Conservation (phyloP, 352 stramenopile species). For the Pythium folliculosum region DNA sequence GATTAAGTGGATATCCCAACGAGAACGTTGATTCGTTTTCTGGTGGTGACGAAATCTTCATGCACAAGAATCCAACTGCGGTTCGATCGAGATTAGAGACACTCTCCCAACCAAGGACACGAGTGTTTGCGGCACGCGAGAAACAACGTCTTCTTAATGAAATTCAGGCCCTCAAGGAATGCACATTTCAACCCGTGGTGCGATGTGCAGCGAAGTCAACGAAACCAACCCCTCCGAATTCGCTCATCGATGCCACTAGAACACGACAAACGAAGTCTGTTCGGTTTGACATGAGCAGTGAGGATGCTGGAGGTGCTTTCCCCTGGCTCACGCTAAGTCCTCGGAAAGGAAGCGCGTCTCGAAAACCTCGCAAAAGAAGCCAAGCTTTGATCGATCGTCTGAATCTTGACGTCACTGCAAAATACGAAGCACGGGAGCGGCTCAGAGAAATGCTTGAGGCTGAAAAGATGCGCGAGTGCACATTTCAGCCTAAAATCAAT, state of each 20-base stretch:
- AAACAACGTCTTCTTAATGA: conserved; percentile 60
- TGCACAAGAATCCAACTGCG: neutral
- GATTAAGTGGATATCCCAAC: neutral
- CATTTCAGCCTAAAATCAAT: conserved; percentile 75
- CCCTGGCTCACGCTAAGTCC: conserved; percentile 68
- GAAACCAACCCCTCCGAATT: neutral
- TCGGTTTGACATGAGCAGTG: conserved; percentile 1
- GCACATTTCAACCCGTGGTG: conserved; percentile 57
- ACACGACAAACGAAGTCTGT: conserved; percentile 9
- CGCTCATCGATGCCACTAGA: neutral
- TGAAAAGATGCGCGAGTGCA: conserved; percentile 55
- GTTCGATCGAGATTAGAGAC: conserved; percentile 16
- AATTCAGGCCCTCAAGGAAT: conserved; percentile 62
- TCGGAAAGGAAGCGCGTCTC: conserved; percentile 18
- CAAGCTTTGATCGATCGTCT: conserved; percentile 56
- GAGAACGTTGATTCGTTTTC: neutral
- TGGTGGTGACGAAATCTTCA: neutral
- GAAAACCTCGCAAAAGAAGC: conserved; percentile 10
- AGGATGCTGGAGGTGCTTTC: conserved; percentile 30
- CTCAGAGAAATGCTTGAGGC: conserved; percentile 52
- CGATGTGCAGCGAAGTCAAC: neutral
- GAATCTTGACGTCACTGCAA: conserved; percentile 55
- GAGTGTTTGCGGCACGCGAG: conserved; percentile 61
- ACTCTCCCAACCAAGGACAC: conserved; percentile 55
- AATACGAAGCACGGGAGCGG: conserved; percentile 59